Evolutionary conservation across 306 rosid genomes (phyloP).

Genomic region (Begonia masoniana): DNA sequence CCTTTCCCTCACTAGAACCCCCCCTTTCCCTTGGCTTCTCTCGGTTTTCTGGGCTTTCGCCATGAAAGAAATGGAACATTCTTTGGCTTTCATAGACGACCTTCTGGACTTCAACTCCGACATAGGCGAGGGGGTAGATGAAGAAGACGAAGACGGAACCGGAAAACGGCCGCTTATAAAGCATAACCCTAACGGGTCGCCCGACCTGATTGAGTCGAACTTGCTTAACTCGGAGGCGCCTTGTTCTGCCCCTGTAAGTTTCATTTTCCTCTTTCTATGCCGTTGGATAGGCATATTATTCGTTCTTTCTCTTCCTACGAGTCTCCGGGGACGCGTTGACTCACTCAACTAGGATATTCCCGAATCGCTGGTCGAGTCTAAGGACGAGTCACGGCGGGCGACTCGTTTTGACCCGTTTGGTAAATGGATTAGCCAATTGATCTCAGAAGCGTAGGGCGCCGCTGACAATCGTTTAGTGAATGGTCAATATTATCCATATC

Average conservation of each 20-base stretch:
- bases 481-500: too few species aligned
- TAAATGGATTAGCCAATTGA: too few species aligned
- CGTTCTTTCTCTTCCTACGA: neutral
- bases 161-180: neutral
- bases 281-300: neutral
- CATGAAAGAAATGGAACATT: slow-evolving; percentile 40
- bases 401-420: too few species aligned
- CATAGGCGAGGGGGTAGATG: slow-evolving; percentile 39
- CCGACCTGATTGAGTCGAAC: neutral
- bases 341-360: neutral
- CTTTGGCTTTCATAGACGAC: slow-evolving; percentile 42
- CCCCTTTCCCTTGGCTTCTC: slow-evolving; percentile 6
- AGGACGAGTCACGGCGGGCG: too few species aligned
- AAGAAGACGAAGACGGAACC: slow-evolving; percentile 12
- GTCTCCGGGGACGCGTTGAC: slow-evolving; percentile 1
- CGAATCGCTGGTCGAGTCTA: too few species aligned
- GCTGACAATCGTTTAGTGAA: too few species aligned
- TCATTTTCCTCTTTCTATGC: neutral
- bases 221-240: slow-evolving; percentile 11
- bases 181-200: neutral
- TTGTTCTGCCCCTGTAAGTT: slow-evolving; percentile 47
- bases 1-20: too few species aligned
- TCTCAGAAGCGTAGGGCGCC: too few species aligned
- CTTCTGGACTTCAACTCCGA: slow-evolving; percentile 59
- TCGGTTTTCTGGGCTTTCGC: slow-evolving; percentile 11